phyloP scores from a whole-genome alignment of 306 rosid species.

The peach (Prunus persica) region Prunus_persica_NCBIv2 NC_034009.1:44592501-44593000 shows the following conservation, averaged over 20 bases:
- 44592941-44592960: too few relatives aligned
- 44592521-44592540: too few relatives aligned
- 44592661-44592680: not conserved
- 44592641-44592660: not conserved
- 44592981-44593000: too few relatives aligned
- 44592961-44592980: too few relatives aligned
- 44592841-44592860: not conserved
- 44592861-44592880: not conserved
- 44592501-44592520: too few relatives aligned
- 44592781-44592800: not conserved
- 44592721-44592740: conserved; percentile 83
- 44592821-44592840: not conserved
- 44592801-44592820: not conserved
- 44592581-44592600: not conserved
- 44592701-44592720: conserved; percentile 48
- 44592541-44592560: too few relatives aligned
- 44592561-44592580: not conserved
- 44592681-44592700: not conserved
- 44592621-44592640: not conserved
- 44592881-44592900: not conserved
- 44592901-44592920: too few relatives aligned
- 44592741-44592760: conserved; percentile 68
- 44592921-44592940: too few relatives aligned
- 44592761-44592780: conserved; percentile 27
- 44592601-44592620: not conserved